A percentile compares a stretch with the other conserved stretches of the same genome.
These are phyloP conservation scores for Apiotrichum akiyoshidainum DNA, from an alignment of 1,284 basidiomycete genomes.

Conservation along the genomic window DNA sequence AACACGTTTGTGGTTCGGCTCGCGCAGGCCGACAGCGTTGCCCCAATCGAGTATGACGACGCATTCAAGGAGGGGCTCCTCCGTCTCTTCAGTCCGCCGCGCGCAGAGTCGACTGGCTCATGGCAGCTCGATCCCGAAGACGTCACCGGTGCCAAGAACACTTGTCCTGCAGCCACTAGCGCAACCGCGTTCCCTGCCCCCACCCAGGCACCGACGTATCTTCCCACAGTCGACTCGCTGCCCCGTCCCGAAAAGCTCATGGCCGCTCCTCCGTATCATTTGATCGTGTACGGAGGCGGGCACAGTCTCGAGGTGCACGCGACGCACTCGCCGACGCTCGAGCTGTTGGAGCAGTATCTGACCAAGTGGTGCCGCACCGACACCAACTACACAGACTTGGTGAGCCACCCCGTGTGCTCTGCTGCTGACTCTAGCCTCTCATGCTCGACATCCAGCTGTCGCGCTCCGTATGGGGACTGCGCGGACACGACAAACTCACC, in stretches of 20 bases:
- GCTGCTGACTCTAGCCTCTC: not conserved
- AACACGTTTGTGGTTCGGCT: not conserved
- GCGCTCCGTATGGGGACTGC: not conserved
- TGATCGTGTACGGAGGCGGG: not conserved
- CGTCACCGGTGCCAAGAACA: no score
- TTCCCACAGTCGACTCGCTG: not conserved
- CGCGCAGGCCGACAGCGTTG: not conserved
- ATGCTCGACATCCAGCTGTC: slow-evolving; percentile 1
- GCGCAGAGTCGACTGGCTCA: not conserved
- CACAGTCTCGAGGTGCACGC: not conserved
- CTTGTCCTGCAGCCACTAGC: not conserved
- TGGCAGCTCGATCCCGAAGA: not conserved
- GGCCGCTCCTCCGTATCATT: not conserved
- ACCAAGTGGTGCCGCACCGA: slow-evolving; percentile 2
- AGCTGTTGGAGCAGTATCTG: not conserved
- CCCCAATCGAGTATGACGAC: not conserved
- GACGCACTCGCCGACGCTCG: not conserved
- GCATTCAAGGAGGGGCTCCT: not conserved
- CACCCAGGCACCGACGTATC: not conserved
- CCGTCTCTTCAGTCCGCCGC: not conserved
- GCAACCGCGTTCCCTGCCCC: not conserved
- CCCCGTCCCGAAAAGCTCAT: slow-evolving; percentile 4
- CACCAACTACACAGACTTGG: not conserved
- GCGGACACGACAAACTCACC: slow-evolving; percentile 1
- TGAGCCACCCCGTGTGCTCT: not conserved